Conservation (phyloP, 148 eudicot species). For the Camellia granthamiana region DNA sequence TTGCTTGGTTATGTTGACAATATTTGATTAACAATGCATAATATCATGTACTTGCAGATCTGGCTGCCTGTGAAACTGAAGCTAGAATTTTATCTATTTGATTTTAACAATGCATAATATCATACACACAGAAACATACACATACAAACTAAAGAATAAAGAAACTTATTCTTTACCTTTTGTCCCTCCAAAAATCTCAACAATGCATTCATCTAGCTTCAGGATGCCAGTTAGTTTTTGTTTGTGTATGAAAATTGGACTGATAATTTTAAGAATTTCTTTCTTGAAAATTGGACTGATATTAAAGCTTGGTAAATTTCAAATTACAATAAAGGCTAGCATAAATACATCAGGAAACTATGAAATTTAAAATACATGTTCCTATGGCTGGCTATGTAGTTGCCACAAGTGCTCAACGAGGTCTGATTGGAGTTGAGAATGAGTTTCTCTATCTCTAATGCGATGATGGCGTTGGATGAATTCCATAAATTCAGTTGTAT, state of each 20-base stretch:
- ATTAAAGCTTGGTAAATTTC: no score
- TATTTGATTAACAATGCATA: constrained; percentile 1
- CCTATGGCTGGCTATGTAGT: no score
- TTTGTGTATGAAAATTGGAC: constrained; percentile 19
- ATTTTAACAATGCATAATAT: no score
- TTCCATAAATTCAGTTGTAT: no score
- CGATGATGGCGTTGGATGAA: no score
- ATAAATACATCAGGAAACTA: no score
- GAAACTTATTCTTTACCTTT: constrained; percentile 6
- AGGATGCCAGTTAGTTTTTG: not conserved
- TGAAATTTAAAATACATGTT: no score
- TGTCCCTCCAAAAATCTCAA: not conserved
- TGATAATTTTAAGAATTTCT: constrained; percentile 42
- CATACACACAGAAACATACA: not conserved
- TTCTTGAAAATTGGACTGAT: not conserved
- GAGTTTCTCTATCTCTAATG: no score
- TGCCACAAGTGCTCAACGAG: no score
- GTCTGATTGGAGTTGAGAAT: no score
- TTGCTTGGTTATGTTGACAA: constrained; percentile 4
- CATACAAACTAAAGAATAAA: not conserved
- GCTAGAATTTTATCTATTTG: constrained; percentile 49
- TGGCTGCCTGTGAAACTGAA: constrained; percentile 86
- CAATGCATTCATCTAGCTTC: no score
- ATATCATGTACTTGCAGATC: constrained; percentile 51
- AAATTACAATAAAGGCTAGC: no score